Base-by-base conservation (phyloP, 352 stramenopile species). In the Blastocystis sp. region DNA sequence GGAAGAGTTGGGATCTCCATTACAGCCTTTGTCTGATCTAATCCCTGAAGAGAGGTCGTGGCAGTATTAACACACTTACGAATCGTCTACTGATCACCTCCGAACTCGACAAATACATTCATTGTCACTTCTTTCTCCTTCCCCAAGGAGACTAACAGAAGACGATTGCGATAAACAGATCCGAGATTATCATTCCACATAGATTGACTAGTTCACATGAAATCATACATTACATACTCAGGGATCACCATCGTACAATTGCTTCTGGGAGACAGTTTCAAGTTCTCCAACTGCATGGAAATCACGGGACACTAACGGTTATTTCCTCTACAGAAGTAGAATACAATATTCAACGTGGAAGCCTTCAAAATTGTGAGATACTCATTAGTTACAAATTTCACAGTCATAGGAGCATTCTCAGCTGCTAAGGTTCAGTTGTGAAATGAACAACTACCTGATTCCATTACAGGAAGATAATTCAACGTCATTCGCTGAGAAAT, bases 341-440 rank as follows among this genome's bases (percentile, higher is more conserved):
- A 58, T 56, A 84, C 73, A 24, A 64, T 84, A 27, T 68, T 64
- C 51, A 84, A 15, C 13, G 73, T 84, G 3, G 73, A 84, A 37
- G 73, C 73, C 33, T 66, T 84, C 30, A 84, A 48, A 27, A 84
- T 69, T 1, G 73, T 84, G 11, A 84, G 53, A 58, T 84, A 33
- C 73, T 84, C 73, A 9, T 84, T 56, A 0, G 73, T 84, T 1
- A 84, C 53, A 44, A 84, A 84, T n/a, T 84, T 84, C 13, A 84
- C 73, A 66, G 51, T 68, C 19, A 84, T 66, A 11, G 73, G 73
- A 66, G 73, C 51, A 27, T 58, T 56, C 27, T 44, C 33, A 9
- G 51, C 33, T 17, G 33, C 73, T 84, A 68, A 9, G 5, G 13
- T 2, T 54, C 51, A 19, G n/a, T 57, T 19, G 19, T 5, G 30